Percentiles rank a stretch among this genome's conserved stretches.
Conservation (phyloP, 2,329 filamentous ascomycete species). For the Rachicladosporium sp. region DNA sequence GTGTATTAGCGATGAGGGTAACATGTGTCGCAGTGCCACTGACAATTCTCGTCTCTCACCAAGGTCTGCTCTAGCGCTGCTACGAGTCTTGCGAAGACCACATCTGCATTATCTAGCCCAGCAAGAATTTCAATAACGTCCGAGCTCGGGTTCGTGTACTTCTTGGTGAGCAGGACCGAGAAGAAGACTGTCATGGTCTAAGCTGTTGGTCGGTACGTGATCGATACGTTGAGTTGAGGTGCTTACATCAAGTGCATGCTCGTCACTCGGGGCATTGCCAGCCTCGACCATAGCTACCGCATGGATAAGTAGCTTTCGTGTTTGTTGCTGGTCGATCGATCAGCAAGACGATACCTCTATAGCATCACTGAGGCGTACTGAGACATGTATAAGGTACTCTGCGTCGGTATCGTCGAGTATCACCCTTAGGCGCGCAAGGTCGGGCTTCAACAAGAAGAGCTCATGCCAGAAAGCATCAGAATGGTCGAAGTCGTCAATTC, state of each 20-base stretch:
- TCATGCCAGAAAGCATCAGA: constrained; percentile 92
- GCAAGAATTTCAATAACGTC: constrained; percentile 86
- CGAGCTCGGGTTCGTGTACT: constrained; percentile 87
- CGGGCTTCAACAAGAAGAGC: constrained; percentile 82
- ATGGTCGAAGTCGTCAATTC: constrained; percentile 55
- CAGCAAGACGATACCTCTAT: neutral
- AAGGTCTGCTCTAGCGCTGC: constrained; percentile 71
- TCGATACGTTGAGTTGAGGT: neutral
- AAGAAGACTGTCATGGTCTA: constrained; percentile 87
- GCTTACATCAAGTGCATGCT: constrained; percentile 76
- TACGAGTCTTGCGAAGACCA: constrained; percentile 79
- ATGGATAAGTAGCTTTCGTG: constrained; percentile 63
- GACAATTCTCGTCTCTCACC: constrained; percentile 59
- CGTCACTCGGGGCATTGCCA: constrained; percentile 48
- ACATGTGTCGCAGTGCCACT: constrained; percentile 22
- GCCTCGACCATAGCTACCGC: constrained; percentile 59
- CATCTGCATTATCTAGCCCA: constrained; percentile 78
- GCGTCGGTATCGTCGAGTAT: constrained; percentile 60
- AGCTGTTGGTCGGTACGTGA: constrained; percentile 30
- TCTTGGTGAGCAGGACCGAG: constrained; percentile 68
- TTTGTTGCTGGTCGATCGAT: constrained; percentile 42
- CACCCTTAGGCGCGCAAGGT: constrained; percentile 53
- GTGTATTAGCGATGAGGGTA: constrained; percentile 1
- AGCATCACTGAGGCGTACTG: constrained; percentile 35
- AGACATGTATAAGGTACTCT: constrained; percentile 62